These are phyloP conservation scores for Cordyceps cateniannulata DNA, from an alignment of 2,329 filamentous ascomycete species.

Conservation along the genomic window DNA sequence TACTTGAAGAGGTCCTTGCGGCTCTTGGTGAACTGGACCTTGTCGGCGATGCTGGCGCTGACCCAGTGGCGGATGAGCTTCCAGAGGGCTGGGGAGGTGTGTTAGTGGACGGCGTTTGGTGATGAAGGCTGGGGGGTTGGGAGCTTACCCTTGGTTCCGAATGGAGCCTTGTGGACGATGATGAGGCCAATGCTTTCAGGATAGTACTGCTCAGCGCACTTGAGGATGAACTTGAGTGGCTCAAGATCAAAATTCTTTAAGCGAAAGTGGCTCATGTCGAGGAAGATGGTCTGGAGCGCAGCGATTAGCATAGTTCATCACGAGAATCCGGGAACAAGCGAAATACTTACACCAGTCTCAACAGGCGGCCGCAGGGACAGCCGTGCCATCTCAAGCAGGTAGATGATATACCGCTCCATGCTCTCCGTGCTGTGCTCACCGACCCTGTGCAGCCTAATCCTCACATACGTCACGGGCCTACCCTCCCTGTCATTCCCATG, in stretches of 20 bases:
- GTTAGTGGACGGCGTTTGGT: not conserved
- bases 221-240: conserved; percentile 93
- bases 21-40: conserved; percentile 79
- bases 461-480: conserved; percentile 73
- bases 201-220: conserved; percentile 92
- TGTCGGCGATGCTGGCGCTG: conserved; percentile 80
- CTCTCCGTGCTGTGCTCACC: conserved; percentile 71
- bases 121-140: conserved; percentile 12
- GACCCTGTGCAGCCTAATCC: conserved; percentile 67
- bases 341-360: conserved; percentile 80
- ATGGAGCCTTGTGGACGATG: conserved; percentile 84
- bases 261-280: conserved; percentile 83
- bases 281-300: conserved; percentile 67
- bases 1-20: conserved; percentile 67
- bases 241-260: conserved; percentile 91
- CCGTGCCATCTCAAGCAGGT: conserved; percentile 81
- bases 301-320: conserved; percentile 16
- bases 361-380: conserved; percentile 67
- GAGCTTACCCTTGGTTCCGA: conserved; percentile 72
- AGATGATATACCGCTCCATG: conserved; percentile 78
- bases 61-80: conserved; percentile 85
- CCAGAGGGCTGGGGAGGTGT: conserved; percentile 66
- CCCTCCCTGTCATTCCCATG: conserved; percentile 75
- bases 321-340: too few species aligned
- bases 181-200: conserved; percentile 79